Evolutionary conservation across 768 basidiomycete species (phyloP), one percentile per base, ranked within the genome.

Genomic region (Trametes cubensis): DNA sequence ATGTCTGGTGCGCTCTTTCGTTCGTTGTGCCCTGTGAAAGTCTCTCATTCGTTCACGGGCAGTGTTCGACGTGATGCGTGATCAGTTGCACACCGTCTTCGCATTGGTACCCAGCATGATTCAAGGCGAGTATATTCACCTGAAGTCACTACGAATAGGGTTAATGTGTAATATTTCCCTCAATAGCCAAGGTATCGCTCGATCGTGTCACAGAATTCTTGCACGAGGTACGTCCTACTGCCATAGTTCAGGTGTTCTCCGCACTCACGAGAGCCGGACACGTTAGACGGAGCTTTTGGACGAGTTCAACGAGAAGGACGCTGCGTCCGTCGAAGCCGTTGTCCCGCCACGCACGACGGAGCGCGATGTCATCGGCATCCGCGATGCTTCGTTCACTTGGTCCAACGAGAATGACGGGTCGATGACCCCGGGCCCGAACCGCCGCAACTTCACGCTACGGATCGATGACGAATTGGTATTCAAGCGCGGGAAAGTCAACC

Each of bases 31-130:
- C 1, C 25, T 25, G 14, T 28, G 26, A 26, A 49, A 17, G 21
- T 23, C 14, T 17, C 15, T 44, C 14, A 58, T 28, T 11, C 59
- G 57, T 26, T 2, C 10, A 53, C 62, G 52, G 41, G n/a, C 54
- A 59, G 84, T 89, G 30, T 90, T 91, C 67, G 82, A 85, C 51
- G 77, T 86, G 64, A 72, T 91, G 28, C 80, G 84, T 30, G 76
- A 78, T 3, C 83, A 85, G 59, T 70, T 87, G 42, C 73, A 74
- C 28, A 60, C 46, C n/a, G 67, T 75, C 4, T 70, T 78, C 73
- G 68, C 69, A 73, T 26, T 66, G 7, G 55, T 77, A 1, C 75
- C 78, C 13, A 38, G 20, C 8, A 59, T 71, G 21, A 66, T 80
- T 11, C 58, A 72, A 64, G 72, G 69, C 66, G 38, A 74, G 76